phyloP scores from a whole-genome alignment of 2,329 filamentous ascomycete species.

The Diplocarpon mali region DNA sequence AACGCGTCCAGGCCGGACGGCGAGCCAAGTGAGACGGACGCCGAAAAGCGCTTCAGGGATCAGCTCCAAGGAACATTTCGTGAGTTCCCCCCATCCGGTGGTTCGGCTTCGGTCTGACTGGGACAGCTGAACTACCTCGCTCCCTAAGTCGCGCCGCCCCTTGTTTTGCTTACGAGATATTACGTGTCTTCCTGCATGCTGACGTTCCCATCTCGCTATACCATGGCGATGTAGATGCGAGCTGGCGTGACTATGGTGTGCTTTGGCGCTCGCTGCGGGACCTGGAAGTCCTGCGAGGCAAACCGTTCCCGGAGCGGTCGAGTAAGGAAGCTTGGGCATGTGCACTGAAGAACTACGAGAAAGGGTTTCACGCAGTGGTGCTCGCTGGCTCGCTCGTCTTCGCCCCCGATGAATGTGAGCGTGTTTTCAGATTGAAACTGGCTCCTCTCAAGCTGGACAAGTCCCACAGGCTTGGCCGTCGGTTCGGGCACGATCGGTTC shows the following conservation, averaged over 20 bases:
- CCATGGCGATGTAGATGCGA: conserved; percentile 2
- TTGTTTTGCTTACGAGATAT: conserved; percentile 24
- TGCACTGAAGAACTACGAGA: conserved; percentile 10
- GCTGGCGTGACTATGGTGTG: conserved; percentile 34
- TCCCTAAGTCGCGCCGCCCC: conserved; percentile 13
- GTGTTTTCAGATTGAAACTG: conserved; percentile 37
- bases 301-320: conserved; percentile 38
- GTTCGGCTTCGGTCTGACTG: neutral
- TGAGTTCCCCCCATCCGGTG: conserved; percentile 1
- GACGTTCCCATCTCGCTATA: conserved; percentile 17
- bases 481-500: conserved; percentile 48
- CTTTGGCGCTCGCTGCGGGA: conserved; percentile 34
- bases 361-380: conserved; percentile 32
- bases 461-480: conserved; percentile 40
- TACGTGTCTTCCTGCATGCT: conserved; percentile 21
- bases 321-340: conserved; percentile 34
- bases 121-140: conserved; percentile 16
- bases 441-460: conserved; percentile 38
- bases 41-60: neutral
- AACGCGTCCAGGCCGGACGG: neutral
- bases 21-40: neutral
- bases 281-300: conserved; percentile 33
- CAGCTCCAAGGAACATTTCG: conserved; percentile 5
- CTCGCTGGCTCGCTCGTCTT: conserved; percentile 34
- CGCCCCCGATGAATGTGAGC: conserved; percentile 27